Base-by-base conservation (phyloP, 2,329 filamentous ascomycete genomes). In the Ophiobolus disseminans region DNA sequence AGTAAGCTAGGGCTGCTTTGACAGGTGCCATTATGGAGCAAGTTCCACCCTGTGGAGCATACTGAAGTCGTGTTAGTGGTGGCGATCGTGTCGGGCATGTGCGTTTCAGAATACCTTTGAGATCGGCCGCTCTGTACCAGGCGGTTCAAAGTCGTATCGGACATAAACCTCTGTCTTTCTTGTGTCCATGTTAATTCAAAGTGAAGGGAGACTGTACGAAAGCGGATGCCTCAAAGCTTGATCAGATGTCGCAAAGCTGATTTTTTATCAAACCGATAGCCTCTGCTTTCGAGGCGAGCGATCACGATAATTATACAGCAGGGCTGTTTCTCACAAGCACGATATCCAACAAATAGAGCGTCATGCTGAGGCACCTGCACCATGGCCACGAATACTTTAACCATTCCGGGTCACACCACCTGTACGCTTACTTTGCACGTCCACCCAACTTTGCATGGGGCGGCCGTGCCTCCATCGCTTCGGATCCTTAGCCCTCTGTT, bases 1-100 rank as follows among this genome's bases (percentile, higher is more conserved):
- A 51, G 21, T 34, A 51, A 4, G 38, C 42, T 5, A 51, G 17
- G 10, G 22, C 39, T 23, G 42, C 46, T 20, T 39, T 51, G n/a
- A 46, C 26, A n/a, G 23, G 42, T 25, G 20, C 31, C 2, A 46
- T n/a, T 16, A 43, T n/a, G 22, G 20, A 34, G n/a, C 13, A 43
- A 21, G 22, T 25, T 21, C 40, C 39, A 11, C 40, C 21, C 16
- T 23, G 14, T 13, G 39, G 23, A 5, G 14, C 6, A 14, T 25
- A 11, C 43, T 51, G 16, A 31, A 20, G 11, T 23, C 9, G n/a
- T 35, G 48, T 46, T 43, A 46, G 42, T 17, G 3, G 22, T 17
- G 19, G 35, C 2, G 22, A 19, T 39, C 16, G 23, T n/a, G 21
- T 30, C 16, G 10, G 16, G 6, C 17, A 28, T 44, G 32, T 9